Percentiles rank a stretch among this genome's conserved stretches.
Evolutionary conservation across 164 flowering plant genomes (phyloP).

Genomic region (Magnolia kwangsiensis): DNA sequence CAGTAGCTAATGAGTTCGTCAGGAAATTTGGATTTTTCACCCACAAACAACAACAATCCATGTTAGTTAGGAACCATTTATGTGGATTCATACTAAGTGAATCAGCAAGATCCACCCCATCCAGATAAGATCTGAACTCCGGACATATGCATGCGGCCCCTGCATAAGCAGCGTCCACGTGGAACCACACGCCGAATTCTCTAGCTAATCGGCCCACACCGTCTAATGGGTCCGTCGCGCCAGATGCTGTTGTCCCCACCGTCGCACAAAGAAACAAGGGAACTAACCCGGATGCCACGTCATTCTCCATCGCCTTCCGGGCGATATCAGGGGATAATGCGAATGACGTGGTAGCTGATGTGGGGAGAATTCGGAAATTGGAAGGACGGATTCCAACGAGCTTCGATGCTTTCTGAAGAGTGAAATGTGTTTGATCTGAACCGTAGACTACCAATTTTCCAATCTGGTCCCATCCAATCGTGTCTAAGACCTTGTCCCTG

Average conservation of each 20-base stretch:
- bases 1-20: conserved; percentile 31
- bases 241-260: conserved; percentile 58
- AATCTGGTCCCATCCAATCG: conserved; percentile 19
- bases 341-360: conserved; percentile 20
- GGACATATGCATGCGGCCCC: conserved; percentile 68
- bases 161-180: conserved; percentile 64
- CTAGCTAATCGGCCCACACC: conserved; percentile 40
- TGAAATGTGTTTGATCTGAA: conserved; percentile 66
- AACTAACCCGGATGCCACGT: conserved; percentile 34
- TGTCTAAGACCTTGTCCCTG: conserved; percentile 29
- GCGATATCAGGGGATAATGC: conserved; percentile 29
- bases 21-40: conserved; percentile 32
- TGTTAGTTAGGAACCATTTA: conserved; percentile 52
- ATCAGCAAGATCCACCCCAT: conserved; percentile 47
- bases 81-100: conserved; percentile 56
- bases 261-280: conserved; percentile 53
- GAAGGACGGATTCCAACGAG: conserved; percentile 36
- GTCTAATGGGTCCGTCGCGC: conserved; percentile 52
- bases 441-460: conserved; percentile 49
- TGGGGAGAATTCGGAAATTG: conserved; percentile 36
- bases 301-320: conserved; percentile 26
- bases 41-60: conserved; percentile 68
- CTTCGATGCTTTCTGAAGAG: conserved; percentile 39
- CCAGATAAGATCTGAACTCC: conserved; percentile 45
- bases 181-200: conserved; percentile 44